These are phyloP conservation scores for Exidia glandulosa DNA, from an alignment of 768 basidiomycete species.

Conservation along the genomic window DNA sequence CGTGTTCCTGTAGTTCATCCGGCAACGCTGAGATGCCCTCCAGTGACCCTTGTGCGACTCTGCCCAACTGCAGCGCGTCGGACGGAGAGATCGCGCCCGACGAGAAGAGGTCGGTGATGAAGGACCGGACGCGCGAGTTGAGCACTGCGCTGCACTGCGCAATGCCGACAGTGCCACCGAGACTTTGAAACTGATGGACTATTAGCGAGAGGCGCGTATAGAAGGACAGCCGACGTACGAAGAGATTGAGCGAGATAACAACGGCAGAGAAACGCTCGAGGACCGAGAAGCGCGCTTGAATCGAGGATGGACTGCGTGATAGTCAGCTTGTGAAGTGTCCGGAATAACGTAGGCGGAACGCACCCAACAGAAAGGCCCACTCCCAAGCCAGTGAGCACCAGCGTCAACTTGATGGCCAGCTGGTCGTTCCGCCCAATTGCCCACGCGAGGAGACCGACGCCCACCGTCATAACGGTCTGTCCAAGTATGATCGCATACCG, in stretches of 20 bases:
- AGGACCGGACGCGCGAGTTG: slow-evolving; percentile 28
- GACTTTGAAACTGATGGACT: slow-evolving; percentile 29
- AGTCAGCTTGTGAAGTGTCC: too few relatives aligned
- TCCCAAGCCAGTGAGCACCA: too few relatives aligned
- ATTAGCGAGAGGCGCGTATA: neutral
- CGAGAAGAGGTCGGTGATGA: slow-evolving; percentile 17
- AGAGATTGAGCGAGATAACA: slow-evolving; percentile 32
- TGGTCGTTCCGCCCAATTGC: slow-evolving; percentile 29
- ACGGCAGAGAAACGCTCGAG: slow-evolving; percentile 29
- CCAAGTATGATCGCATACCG: slow-evolving; percentile 31
- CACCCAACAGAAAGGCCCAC: too few relatives aligned
- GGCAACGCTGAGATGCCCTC: too few relatives aligned
- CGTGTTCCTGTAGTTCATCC: too few relatives aligned
- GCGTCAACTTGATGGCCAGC: slow-evolving; percentile 25
- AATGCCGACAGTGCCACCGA: slow-evolving; percentile 44
- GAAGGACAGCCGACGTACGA: slow-evolving; percentile 24
- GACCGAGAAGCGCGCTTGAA: slow-evolving; percentile 37
- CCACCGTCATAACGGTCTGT: slow-evolving; percentile 25
- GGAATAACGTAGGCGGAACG: too few relatives aligned
- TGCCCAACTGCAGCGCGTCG: too few relatives aligned
- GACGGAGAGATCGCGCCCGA: slow-evolving; percentile 20
- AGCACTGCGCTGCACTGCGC: slow-evolving; percentile 42
- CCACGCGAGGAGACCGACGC: slow-evolving; percentile 31
- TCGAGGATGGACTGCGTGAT: slow-evolving; percentile 26
- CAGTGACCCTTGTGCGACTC: too few relatives aligned